These are phyloP conservation scores for Cordyceps fumosorosea DNA, from an alignment of 2,329 filamentous ascomycete species.

Conservation along the genomic window DNA sequence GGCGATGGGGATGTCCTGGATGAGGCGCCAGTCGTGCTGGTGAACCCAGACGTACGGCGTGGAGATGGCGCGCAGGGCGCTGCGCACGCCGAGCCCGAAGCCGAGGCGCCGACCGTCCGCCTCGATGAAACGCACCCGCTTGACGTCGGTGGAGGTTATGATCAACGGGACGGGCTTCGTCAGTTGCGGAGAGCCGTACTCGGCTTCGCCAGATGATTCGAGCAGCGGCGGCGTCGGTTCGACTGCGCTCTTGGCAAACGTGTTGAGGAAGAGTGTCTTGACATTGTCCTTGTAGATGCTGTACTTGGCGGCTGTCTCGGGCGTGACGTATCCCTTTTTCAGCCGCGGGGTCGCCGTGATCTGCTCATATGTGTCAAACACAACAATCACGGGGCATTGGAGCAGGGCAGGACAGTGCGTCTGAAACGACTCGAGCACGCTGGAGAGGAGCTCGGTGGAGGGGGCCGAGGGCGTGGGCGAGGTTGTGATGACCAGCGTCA, in stretches of 20 bases:
- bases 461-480: conserved; percentile 50
- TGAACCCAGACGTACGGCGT: conserved; percentile 52
- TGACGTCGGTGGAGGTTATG: conserved; percentile 28
- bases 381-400: conserved; percentile 39
- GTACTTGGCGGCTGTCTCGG: conserved; percentile 36
- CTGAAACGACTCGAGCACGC: conserved; percentile 40
- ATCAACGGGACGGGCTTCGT: conserved; percentile 32
- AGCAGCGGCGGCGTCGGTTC: conserved; percentile 5
- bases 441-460: conserved; percentile 42
- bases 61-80: conserved; percentile 37
- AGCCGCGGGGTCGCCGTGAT: conserved; percentile 37
- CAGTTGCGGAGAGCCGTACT: conserved; percentile 37
- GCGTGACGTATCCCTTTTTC: conserved; percentile 48
- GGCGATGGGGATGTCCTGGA: conserved; percentile 37
- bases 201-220: conserved; percentile 30
- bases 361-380: conserved; percentile 46
- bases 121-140: conserved; percentile 42
- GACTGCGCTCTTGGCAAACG: conserved; percentile 12
- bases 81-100: conserved; percentile 47
- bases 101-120: conserved; percentile 40
- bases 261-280: conserved; percentile 29
- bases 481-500: conserved; percentile 43
- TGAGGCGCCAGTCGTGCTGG: conserved; percentile 50
- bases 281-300: conserved; percentile 41
- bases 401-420: conserved; percentile 34